Evolutionary conservation across 495 filamentous ascomycete species (phyloP), one percentile per base, ranked within the genome.

Genomic region (Penicillium lividum): DNA sequence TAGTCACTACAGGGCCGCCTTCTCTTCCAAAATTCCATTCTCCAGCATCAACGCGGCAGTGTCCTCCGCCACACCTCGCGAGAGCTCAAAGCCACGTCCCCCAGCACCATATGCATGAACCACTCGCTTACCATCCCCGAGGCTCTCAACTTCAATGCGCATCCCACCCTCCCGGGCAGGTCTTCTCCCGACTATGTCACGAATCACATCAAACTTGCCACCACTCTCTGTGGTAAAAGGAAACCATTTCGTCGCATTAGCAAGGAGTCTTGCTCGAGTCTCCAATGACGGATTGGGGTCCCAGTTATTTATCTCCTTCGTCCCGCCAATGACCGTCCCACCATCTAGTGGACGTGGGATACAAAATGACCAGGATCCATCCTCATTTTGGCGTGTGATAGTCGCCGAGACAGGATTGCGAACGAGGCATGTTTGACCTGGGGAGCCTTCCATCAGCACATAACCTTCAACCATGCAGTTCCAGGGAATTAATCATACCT

Each of bases 71-170:
- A 80, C 69, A 4, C 75, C 75, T 59, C 69, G 64, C 29, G 75
- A 78, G 28, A 77, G 45, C 61, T 77, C 75, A 55, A 78, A 87
- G 0, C 85, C 85, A 36, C 85, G 71, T 6, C 85, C 85, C 13
- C 84, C 85, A 54, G 83, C 71, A 13, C 85, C 85, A 66, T 87
- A 88, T 6, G 82, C 85, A 75, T 88, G 85, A 42, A 88, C 77
- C 16, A 87, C 68, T 8, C 38, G 51, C 25, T 61, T 60, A 1
- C 57, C 67, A 15, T 59, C 62, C 7, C 43, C 56, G 5, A 75
- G 34, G 25, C 69, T 69, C 9, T 75, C 80, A 9, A 65, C 66
- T 56, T 78, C 76, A 28, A 79, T 67, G 9, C 77, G 64, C 67
- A 77, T 61, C 15, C 77, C 77, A 2, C 77, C 77, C 54, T 78